Evolutionary conservation across 2,329 filamentous ascomycete genomes (phyloP), one percentile per base, ranked within the genome.

Genomic region (Colletotrichum gigasporum): DNA sequence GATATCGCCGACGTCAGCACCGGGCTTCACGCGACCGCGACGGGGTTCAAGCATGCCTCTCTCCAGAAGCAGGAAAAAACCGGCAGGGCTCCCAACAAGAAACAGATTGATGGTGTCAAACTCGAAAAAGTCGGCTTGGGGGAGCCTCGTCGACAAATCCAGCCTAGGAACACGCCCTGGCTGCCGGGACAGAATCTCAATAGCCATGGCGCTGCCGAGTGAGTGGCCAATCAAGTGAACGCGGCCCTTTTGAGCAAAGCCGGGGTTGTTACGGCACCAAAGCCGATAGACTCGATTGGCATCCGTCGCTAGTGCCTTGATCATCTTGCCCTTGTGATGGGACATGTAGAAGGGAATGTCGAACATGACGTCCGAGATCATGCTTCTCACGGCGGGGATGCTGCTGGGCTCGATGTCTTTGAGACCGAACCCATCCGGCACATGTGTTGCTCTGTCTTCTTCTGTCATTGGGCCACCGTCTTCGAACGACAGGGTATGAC

Each of bases 331-430:
- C 72, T 98, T 97, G 78, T 98, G 95, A 63, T 96, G 92, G 0
- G 95, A 98, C 79, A 99, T 90, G 79, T 98, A 99, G 74, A 97
- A 98, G 0, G 96, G 96, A 51, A 99, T 95, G 74, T 99, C 96
- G 51, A 98, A 90, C 93, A 99, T 97, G 70, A 99, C 93, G 75
- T 99, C 96, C 41, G 92, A 96, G 66, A 99, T 96, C 74, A 99
- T 89, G 72, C 91, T 93, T 45, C 96, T 90, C n/a, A 99, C 91
- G 1, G 93, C 94, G 0, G 95, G 94, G 28, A 99, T 92, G 0
- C 93, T 96, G 41, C 90, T 87, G 1, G 94, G 94, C 5, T 97
- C 97, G 69, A 99, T 97, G 70, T 98, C 94, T 70, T 94, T 91
- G 12, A 99, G 82, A 0, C 79, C 75, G 69, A 85, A 86, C 37